Base-by-base conservation (phyloP, 2,329 filamentous ascomycete species). In the Monosporascus sp. region DNA sequence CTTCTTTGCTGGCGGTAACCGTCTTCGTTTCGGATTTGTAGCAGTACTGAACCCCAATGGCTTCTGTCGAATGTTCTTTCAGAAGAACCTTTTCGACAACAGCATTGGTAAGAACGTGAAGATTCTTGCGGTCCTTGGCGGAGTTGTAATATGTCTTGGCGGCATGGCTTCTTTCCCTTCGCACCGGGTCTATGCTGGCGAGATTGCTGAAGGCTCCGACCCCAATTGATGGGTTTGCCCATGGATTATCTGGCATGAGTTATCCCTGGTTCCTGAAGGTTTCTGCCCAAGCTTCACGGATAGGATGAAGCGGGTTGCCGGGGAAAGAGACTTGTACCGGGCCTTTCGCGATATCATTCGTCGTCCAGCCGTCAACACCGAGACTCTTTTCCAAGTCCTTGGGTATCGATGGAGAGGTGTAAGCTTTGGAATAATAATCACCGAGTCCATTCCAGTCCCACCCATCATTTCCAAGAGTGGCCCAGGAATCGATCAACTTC, bases 1-100 rank as follows among this genome's bases (percentile, higher is more conserved):
- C 51, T 38, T 63, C 60, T 31, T 61, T 60, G 3, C n/a, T 25
- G n/a, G 52, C 49, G 11, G n/a, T 47, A 18, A 44, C 56, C 9
- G 24, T 41, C 27, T 50, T 53, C 9, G 20, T 35, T 24, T 47
- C 17, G 0, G 41, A 38, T 2, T 53, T 50, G 9, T 57, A 24
- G 9, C 15, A 15, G 37, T 59, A 60, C 37, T 56, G 52, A 3
- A 63, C 45, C 1, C 57, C 55, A 3, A 48, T 47, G 1, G 44
- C 52, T n/a, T 47, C 17, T 8, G n/a, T 20, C 38, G 25, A 27
- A 31, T n/a, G 37, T 18, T 41, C 41, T 53, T 45, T 37, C 15
- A 52, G 31, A 15, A 52, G 22, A 5, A 49, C n/a, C 31, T 49
- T 52, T 37, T 52, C 51, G 14, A 48, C 52, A 8, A 14, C 14